phyloP scores from a whole-genome alignment of 495 filamentous ascomycete genomes.

The Podospora fimiseda region DNA sequence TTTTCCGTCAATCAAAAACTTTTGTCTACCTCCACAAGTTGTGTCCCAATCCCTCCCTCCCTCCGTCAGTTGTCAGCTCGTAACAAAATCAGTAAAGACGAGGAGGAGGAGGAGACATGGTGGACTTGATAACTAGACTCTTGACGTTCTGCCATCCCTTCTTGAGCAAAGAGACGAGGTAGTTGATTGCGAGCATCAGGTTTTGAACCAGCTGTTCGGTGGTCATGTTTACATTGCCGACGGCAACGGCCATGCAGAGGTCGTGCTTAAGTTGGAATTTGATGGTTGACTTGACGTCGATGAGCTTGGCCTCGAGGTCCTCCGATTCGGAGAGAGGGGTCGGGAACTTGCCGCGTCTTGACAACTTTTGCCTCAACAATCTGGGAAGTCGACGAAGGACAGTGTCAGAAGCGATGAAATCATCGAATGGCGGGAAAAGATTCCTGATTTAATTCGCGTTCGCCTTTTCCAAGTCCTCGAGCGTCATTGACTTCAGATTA shows the following conservation, averaged over 20 bases:
- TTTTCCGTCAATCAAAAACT: no score
- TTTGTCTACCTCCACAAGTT: no score
- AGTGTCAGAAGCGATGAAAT: slow-evolving; percentile 90
- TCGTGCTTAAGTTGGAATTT: slow-evolving; percentile 99
- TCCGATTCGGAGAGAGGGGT: slow-evolving; percentile 93
- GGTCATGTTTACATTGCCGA: slow-evolving; percentile 96
- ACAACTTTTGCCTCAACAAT: slow-evolving; percentile 96
- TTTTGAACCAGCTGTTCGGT: slow-evolving; percentile 93
- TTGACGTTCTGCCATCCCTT: slow-evolving; percentile 99
- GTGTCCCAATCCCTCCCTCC: neutral
- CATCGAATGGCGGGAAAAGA: slow-evolving; percentile 99
- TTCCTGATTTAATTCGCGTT: slow-evolving; percentile 99
- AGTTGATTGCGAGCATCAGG: slow-evolving; percentile 97
- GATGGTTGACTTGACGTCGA: slow-evolving; percentile 98
- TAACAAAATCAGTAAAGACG: neutral
- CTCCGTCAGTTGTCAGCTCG: neutral
- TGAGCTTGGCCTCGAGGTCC: slow-evolving; percentile 87
- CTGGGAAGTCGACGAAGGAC: slow-evolving; percentile 99
- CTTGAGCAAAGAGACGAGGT: slow-evolving; percentile 96
- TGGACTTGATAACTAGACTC: slow-evolving; percentile 97
- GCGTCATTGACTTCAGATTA: slow-evolving; percentile 91
- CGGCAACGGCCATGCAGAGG: slow-evolving; percentile 95
- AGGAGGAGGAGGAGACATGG: slow-evolving; percentile 77
- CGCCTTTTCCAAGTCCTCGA: slow-evolving; percentile 99
- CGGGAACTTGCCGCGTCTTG: slow-evolving; percentile 99